Evolutionary conservation across 2,329 filamentous ascomycete species (phyloP), one percentile per base, ranked within the genome.

Genomic region (Ascochyta koolunga): DNA sequence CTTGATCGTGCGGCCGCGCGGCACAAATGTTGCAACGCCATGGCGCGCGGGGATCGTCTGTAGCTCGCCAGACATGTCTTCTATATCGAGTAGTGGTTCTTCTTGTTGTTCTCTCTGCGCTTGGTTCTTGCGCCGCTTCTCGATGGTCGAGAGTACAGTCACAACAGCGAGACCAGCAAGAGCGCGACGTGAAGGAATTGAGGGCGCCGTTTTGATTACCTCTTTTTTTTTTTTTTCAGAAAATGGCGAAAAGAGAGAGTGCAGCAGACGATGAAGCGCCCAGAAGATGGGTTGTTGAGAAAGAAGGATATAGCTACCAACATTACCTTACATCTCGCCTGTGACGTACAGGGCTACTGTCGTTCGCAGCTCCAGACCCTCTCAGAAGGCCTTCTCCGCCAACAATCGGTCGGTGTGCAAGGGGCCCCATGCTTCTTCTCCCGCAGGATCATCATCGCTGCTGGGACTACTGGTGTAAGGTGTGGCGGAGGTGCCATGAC

Each of bases 21-120:
- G 79, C 51, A 82, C 79, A 52, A 80, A 81, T 1, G 79, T 81
- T 10, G 79, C 79, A 7, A 78, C 78, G 58, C 79, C 79, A 70
- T 80, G 78, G 45, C 78, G 73, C 18, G 79, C 79, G 10, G 78
- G 78, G 48, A 82, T 80, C 1, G 75, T 77, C 54, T 81, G 79
- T 3, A 76, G 61, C 49, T 76, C 70, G 29, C 71, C 73, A 2
- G 73, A 74, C 74, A 76, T 76, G 21, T 73, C 68, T 59, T 67
- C 59, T 2, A 37, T 9, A 16, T 37, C 18, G 4, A 60, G 38
- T 5, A 55, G 40, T 50, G 66, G 45, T 25, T 60, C 50, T 42
- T 53, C 52, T 38, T 60, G 40, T 51, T 40, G 49, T 19, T 41
- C 19, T 38, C 24, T 39, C 45, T 65, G 29, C 27, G 46, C 56